Conservation (phyloP, 2,329 filamentous ascomycete genomes). For the Penicillium sp. region DNA sequence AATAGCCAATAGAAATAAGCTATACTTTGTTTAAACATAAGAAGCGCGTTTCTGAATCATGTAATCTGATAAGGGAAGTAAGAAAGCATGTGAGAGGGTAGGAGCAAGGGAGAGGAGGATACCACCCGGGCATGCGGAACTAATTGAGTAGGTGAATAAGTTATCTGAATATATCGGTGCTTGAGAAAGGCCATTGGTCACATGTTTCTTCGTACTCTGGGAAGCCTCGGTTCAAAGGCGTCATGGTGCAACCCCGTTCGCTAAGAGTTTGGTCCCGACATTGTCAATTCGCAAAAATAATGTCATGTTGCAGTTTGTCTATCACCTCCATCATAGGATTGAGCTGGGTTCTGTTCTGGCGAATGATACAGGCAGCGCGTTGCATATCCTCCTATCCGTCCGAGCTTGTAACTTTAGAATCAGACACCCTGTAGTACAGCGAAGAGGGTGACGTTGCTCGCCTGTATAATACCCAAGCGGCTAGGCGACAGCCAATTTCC, state of each 20-base stretch:
- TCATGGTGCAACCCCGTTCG: neutral
- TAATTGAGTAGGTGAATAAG: neutral
- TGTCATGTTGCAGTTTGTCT: neutral
- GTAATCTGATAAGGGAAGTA: neutral
- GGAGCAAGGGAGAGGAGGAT: neutral
- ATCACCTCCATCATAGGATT: neutral
- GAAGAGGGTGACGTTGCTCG: neutral
- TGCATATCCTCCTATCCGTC: neutral
- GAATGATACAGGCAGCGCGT: neutral
- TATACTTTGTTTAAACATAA: too few relatives aligned
- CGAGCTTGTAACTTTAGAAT: neutral
- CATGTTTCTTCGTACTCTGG: neutral
- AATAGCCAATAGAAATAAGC: neutral
- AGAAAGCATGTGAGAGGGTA: neutral
- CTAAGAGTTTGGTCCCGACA: neutral
- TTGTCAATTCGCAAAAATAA: neutral
- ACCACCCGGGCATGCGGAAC: neutral
- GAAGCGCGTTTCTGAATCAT: neutral
- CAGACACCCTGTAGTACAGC: neutral
- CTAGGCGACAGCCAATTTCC: neutral
- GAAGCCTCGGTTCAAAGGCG: neutral
- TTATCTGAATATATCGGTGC: neutral
- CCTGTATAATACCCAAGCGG: neutral
- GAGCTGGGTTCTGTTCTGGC: neutral
- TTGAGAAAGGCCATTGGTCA: neutral